Evolutionary conservation across 371 early-diverging fungal species (phyloP), one percentile per base, ranked within the genome.

Genomic region (Rhizomucor pusillus): DNA sequence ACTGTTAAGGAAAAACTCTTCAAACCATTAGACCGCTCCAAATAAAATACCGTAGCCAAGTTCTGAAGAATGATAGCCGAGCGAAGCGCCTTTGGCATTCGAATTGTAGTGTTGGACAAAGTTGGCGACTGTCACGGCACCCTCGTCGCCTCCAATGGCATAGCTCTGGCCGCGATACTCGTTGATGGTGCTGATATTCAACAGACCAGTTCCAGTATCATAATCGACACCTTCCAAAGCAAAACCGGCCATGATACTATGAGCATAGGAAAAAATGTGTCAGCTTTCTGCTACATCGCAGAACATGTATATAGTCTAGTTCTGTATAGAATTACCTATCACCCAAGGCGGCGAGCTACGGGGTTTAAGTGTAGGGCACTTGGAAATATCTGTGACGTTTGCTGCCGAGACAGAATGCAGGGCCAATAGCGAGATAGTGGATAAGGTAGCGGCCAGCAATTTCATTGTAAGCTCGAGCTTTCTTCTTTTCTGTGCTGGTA

Each of bases 271-370:
- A 13, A 37, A 33, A 29, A 20, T 14, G 12, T 7, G 12, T 13
- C 16, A 19, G 33, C 2, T 12, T 47, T 6, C n/a, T 3, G 37
- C 9, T 23, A 29, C 16, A 41, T 29, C 24, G 20, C 13, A 19
- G n/a, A 19, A 20, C 24, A 22, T n/a, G 19, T 19, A 13, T 24
- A 2, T 12, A 0, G 14, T 37, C 9, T 37, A 37, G 9, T 10
- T 47, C 20, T 44, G 29, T 23, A 20, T 25, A n/a, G n/a, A n/a
- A n/a, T 29, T 63, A 75, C 76, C 76, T 77, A 47, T 88, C 90
- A 16, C 88, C 90, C 9, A 89, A 48, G 3, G 86, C 82, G 13
- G 82, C 71, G 29, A 29, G 29, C 29, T 29, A 7, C 29, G 29
- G 5, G 29, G 29, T 29, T 3, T 7, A 29, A 29, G 29, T 3